Percentiles rank a stretch among this genome's conserved stretches.
Evolutionary conservation across 2,329 filamentous ascomycete genomes (phyloP).

Genomic region (Penicillium glabrum): DNA sequence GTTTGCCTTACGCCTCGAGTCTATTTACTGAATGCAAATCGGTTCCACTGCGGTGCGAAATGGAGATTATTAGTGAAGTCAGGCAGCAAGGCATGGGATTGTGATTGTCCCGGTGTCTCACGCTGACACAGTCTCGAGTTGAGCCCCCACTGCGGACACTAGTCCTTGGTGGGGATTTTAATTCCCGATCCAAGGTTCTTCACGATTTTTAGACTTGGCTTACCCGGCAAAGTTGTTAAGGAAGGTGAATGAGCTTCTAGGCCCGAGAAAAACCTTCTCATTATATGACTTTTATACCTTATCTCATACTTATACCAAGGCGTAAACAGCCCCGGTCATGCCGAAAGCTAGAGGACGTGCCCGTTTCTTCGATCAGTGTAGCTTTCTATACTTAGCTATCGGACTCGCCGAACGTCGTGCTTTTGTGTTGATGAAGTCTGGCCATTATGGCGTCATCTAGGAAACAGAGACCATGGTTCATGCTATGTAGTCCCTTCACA

Average conservation of each 20-base stretch:
- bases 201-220: not conserved
- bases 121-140: not conserved
- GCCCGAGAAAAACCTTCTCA: not conserved
- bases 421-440: not conserved
- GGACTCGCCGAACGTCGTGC: not conserved
- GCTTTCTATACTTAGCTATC: not conserved
- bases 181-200: not conserved
- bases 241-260: not conserved
- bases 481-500: not conserved
- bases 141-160: constrained; percentile 1
- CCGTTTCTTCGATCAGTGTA: not conserved
- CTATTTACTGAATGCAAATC: not conserved
- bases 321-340: not conserved
- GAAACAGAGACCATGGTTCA: not conserved
- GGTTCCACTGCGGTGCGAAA: not conserved
- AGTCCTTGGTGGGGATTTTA: not conserved
- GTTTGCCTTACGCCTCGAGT: too few relatives aligned
- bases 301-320: not conserved
- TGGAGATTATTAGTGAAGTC: not conserved
- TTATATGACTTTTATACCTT: not conserved
- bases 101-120: not conserved
- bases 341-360: not conserved
- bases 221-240: not conserved
- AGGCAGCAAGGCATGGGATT: not conserved
- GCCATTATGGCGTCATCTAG: not conserved